Conservation (phyloP, 371 early-diverging fungal genomes). For the Mortierella sp. region DNA sequence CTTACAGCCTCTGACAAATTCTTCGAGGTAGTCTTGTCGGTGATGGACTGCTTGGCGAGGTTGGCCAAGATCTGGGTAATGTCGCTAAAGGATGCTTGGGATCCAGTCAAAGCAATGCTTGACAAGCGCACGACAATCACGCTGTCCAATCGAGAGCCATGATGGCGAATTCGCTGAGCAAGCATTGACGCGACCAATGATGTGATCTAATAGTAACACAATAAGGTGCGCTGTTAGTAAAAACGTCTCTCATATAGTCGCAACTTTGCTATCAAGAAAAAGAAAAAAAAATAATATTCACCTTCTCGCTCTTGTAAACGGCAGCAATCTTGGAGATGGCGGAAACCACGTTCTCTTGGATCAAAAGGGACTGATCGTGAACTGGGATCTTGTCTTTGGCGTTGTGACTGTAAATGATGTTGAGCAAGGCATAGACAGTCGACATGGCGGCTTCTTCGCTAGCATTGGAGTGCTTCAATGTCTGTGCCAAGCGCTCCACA, state of each 20-base stretch:
- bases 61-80: conserved; percentile 65
- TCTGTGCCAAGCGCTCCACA: conserved; percentile 67
- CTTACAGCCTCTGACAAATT: conserved; percentile 59
- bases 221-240: neutral
- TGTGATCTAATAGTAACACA: conserved; percentile 58
- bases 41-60: conserved; percentile 62
- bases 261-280: too few species aligned
- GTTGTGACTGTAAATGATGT: conserved; percentile 61
- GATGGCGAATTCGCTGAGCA: conserved; percentile 65
- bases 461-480: conserved; percentile 59
- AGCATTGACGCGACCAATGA: conserved; percentile 72
- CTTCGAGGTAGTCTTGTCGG: conserved; percentile 62
- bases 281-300: neutral
- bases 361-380: conserved; percentile 65
- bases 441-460: conserved; percentile 64
- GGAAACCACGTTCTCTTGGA: conserved; percentile 69
- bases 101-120: conserved; percentile 71
- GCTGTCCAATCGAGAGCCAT: conserved; percentile 61
- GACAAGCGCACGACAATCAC: conserved; percentile 67
- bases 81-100: conserved; percentile 63
- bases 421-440: conserved; percentile 66
- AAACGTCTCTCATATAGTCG: neutral
- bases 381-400: conserved; percentile 36
- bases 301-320: conserved; percentile 70
- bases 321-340: conserved; percentile 75